Evolutionary conservation across 179 eudicot genomes (phyloP).

Genomic region (Drosera spatulata): DNA sequence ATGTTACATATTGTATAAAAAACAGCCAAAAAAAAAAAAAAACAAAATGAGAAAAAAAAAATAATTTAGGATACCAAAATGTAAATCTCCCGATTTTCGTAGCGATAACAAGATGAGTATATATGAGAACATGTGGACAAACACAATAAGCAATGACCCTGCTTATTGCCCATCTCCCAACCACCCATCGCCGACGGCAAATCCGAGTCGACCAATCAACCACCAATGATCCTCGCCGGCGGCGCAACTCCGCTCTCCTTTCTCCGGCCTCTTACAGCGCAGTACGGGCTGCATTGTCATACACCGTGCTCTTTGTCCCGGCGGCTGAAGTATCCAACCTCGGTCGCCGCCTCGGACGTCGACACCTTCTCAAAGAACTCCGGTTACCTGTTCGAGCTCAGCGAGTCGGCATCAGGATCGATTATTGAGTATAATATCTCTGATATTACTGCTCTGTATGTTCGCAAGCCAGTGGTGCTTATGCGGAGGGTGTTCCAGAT

Average conservation of each 20-base stretch:
- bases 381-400: constrained; percentile 67
- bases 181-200: too few relatives aligned
- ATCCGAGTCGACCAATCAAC: too few relatives aligned
- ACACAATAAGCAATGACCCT: too few relatives aligned
- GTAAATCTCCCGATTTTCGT: too few relatives aligned
- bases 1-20: too few relatives aligned
- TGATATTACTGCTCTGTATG: constrained; percentile 41
- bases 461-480: constrained; percentile 44
- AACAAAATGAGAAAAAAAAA: too few relatives aligned
- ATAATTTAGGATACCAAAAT: too few relatives aligned
- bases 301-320: not conserved
- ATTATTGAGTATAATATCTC: constrained; percentile 51
- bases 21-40: too few relatives aligned
- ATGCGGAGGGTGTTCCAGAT: constrained; percentile 61
- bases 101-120: too few relatives aligned
- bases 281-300: constrained; percentile 1
- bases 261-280: constrained; percentile 10
- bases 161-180: too few relatives aligned
- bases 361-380: constrained; percentile 71
- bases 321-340: constrained; percentile 3
- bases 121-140: too few relatives aligned
- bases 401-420: constrained; percentile 49
- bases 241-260: not conserved
- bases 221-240: constrained; percentile 3
- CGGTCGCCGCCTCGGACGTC: constrained; percentile 19